Evolutionary conservation across 2,329 filamentous ascomycete genomes (phyloP).

Genomic region (Biscogniauxia mediterranea): DNA sequence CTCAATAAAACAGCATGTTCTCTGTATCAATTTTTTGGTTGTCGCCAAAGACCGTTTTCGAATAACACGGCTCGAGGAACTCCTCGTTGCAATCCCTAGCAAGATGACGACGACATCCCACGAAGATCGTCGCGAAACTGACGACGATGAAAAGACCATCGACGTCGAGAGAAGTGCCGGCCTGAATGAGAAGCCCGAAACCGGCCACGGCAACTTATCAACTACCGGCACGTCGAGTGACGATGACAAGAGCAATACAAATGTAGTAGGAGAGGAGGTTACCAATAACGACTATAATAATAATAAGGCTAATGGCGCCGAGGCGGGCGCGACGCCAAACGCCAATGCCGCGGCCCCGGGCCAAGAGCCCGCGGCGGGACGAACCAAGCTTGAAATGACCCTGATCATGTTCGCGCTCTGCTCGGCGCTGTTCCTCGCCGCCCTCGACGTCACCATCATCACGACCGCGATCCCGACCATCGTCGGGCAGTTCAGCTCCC

Average conservation of each 20-base stretch:
- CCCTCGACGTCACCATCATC: constrained; percentile 61
- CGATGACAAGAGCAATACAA: background rate
- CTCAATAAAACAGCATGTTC: background rate
- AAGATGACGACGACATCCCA: constrained; percentile 4
- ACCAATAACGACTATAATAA: background rate
- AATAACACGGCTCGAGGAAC: background rate
- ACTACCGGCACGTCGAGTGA: background rate
- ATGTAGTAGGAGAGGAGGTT: background rate
- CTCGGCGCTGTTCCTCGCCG: constrained; percentile 49
- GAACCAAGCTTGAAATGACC: constrained; percentile 30
- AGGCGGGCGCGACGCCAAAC: background rate
- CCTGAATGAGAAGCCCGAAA: background rate
- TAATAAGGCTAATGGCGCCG: background rate
- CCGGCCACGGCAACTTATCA: background rate
- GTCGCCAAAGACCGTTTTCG: background rate
- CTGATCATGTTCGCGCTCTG: constrained; percentile 34
- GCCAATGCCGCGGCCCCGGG: background rate
- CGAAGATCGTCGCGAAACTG: constrained; percentile 3
- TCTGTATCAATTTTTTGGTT: background rate
- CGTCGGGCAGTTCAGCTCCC: constrained; percentile 60
- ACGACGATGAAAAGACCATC: constrained; percentile 19
- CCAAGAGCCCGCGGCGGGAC: constrained; percentile 16
- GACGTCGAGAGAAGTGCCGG: constrained; percentile 18
- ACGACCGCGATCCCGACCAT: constrained; percentile 68
- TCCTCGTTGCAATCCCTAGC: background rate